phyloP scores from a whole-genome alignment of 306 rosid species.

The Acacia melanoxylon region DNA sequence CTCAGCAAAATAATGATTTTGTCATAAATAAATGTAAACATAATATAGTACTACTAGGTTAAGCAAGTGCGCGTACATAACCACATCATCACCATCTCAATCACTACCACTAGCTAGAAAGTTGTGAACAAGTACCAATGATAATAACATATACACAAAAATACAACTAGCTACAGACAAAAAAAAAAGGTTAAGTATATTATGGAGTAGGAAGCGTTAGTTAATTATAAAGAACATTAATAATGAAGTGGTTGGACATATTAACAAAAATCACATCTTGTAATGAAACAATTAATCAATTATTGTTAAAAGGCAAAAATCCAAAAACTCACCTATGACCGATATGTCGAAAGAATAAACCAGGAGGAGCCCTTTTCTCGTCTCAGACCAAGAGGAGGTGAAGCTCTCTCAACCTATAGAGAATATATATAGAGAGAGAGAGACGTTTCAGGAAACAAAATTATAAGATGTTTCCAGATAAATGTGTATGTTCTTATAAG shows the following conservation, averaged over 20 bases:
- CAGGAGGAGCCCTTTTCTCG: background rate
- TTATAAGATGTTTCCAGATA: background rate
- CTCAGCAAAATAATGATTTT: background rate
- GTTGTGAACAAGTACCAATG: background rate
- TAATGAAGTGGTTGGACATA: too few relatives aligned
- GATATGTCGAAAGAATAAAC: constrained; percentile 11
- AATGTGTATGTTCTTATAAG: background rate
- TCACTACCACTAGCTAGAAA: background rate
- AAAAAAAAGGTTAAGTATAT: too few relatives aligned
- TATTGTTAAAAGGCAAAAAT: background rate
- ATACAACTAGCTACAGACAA: background rate
- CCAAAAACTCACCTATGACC: background rate
- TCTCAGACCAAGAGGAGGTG: background rate
- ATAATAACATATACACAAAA: background rate
- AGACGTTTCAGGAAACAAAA: background rate
- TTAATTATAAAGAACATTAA: too few relatives aligned
- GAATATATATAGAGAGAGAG: background rate
- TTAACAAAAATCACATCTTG: too few relatives aligned
- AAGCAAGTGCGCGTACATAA: too few relatives aligned
- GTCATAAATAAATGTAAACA: too few relatives aligned
- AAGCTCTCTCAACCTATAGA: background rate
- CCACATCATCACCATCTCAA: background rate
- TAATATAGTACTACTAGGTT: too few relatives aligned
- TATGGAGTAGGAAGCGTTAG: too few relatives aligned
- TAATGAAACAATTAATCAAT: too few relatives aligned